phyloP scores from a whole-genome alignment of 441 rosid species.

The Melastoma candidum region DNA sequence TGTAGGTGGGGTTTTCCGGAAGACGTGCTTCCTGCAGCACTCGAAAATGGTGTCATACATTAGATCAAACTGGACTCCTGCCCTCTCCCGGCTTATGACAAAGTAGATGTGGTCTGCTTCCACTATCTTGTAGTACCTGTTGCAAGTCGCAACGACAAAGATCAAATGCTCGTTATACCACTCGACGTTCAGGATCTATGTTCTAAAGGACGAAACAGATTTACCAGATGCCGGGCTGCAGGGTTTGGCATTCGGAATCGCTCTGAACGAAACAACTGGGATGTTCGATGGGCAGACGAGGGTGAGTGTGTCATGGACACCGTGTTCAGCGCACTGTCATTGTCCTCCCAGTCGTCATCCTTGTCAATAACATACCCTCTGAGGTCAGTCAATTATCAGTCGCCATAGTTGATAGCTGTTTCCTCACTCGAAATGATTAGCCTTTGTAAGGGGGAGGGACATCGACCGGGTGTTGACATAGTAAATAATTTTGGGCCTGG shows the following conservation, averaged over 20 bases:
- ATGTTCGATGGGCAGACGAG: conserved; percentile 73
- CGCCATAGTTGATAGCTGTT: not conserved
- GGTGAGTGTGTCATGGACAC: conserved; percentile 77
- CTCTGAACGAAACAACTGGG: conserved; percentile 40
- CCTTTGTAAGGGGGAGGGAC: conserved; percentile 74
- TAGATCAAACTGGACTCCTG: conserved; percentile 79
- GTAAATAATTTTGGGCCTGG: no score
- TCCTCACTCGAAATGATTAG: conserved; percentile 9
- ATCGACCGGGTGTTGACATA: conserved; percentile 63
- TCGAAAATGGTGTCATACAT: conserved; percentile 81
- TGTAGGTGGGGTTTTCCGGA: conserved; percentile 48
- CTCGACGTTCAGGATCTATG: conserved; percentile 15
- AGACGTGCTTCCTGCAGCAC: conserved; percentile 79
- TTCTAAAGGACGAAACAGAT: no score
- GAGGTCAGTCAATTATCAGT: not conserved
- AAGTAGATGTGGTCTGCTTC: conserved; percentile 87
- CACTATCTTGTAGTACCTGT: conserved; percentile 94
- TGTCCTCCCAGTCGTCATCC: conserved; percentile 96
- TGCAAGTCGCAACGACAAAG: not conserved
- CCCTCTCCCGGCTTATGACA: conserved; percentile 82
- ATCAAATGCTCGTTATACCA: no score
- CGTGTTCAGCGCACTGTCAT: conserved; percentile 95
- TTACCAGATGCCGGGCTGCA: conserved; percentile 82
- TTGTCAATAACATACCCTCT: conserved; percentile 22
- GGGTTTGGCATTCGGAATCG: conserved; percentile 55